A percentile compares a stretch with the other conserved stretches of the same genome.
Conservation (phyloP, 1,284 basidiomycete genomes). For the Tranzscheliella williamsii region DNA sequence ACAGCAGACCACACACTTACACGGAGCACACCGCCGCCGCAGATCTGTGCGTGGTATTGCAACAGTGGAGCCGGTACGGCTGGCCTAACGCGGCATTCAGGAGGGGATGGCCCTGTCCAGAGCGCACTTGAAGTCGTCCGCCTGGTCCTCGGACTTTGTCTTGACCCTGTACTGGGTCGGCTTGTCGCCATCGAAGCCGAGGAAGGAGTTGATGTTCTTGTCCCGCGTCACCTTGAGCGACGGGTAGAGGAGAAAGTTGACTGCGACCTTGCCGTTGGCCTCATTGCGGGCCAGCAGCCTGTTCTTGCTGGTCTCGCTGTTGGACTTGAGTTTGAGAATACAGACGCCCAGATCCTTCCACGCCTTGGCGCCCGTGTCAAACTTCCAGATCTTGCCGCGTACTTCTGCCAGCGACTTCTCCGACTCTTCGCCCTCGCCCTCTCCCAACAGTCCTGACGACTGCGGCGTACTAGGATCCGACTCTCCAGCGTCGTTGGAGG, state of each 20-base stretch:
- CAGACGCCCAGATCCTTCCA: slow-evolving; percentile 56
- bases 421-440: slow-evolving; percentile 54
- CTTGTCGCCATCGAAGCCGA: slow-evolving; percentile 46
- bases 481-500: neutral
- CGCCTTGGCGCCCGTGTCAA: slow-evolving; percentile 25
- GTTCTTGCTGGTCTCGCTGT: slow-evolving; percentile 25
- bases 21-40: too few species aligned
- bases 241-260: slow-evolving; percentile 49
- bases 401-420: slow-evolving; percentile 40
- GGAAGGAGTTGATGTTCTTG: slow-evolving; percentile 40
- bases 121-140: slow-evolving; percentile 35
- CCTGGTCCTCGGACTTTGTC: slow-evolving; percentile 46
- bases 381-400: slow-evolving; percentile 52
- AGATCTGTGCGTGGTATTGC: too few species aligned
- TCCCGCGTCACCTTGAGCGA: slow-evolving; percentile 36
- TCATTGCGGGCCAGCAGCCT: slow-evolving; percentile 51
- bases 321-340: slow-evolving; percentile 47
- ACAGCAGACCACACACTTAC: too few species aligned
- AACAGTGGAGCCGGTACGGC: too few species aligned
- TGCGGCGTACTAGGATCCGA: slow-evolving; percentile 12
- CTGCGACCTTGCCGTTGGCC: slow-evolving; percentile 50
- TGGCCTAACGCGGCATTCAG: too few species aligned
- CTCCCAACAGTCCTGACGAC: slow-evolving; percentile 30
- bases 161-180: slow-evolving; percentile 49
- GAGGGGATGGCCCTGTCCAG: slow-evolving; percentile 15